Base-by-base conservation (phyloP, 1,284 basidiomycete genomes). In the Tilletia horrida region DNA sequence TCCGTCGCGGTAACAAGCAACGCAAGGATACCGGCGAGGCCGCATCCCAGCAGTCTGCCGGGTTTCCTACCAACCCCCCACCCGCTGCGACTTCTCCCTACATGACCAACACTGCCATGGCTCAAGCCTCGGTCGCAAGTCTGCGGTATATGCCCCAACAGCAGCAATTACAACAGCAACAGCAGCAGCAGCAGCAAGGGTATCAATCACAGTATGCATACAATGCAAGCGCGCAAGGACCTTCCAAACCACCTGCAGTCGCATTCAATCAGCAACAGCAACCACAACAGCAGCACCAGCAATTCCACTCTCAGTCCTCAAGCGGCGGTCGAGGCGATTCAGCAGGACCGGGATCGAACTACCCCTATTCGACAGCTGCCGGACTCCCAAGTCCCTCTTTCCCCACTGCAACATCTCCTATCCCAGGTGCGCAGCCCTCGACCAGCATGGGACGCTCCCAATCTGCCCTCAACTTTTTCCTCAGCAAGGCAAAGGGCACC, bases 391-490 rank as follows among this genome's bases (percentile, higher is more conserved):
- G 29, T 29, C 27, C 50, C 62, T 63, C 29, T 7, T 13, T 23
- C 50, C 62, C 45, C 45, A 23, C 25, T 25, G 44, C n/a, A 11
- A 18, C 27, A 3, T 59, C 55, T 16, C 55, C 55, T 27, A 40
- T 35, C 29, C 55, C 55, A 14, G 27, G 29, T 25, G 27, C 23
- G 13, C 35, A 25, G 29, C 16, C 25, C 29, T 35, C 55, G 27
- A 25, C 23, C 23, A 62, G 61, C 6, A 75, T 79, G 29, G 73
- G 74, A 31, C 68, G 76, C 27, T 76, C 75, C 62, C 76, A 76
- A 35, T 76, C 75, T 7, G 71, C 77, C 13, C 73, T 79, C 71
- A 77, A 77, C 69, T 78, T 79, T 52, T 66, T 79, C 23, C 66
- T 79, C 55, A 73, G 67, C 67, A 79, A 77, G 66, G 77, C 77